Evolutionary conservation across 2,329 filamentous ascomycete species (phyloP).

Genomic region (Sclerotinia borealis): DNA sequence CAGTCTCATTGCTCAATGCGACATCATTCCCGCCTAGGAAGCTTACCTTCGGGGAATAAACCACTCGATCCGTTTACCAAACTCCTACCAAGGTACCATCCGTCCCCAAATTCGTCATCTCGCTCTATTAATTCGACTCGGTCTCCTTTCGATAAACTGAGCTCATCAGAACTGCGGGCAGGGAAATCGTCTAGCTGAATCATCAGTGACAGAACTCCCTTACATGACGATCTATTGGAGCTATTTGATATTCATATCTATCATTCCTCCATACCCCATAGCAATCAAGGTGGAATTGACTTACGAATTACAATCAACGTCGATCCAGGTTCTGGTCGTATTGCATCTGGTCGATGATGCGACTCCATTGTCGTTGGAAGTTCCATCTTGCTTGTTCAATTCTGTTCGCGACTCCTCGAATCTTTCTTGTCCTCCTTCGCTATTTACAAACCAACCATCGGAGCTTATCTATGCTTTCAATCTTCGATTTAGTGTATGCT

Average conservation of each 20-base stretch:
- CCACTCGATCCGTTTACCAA: conserved; percentile 67
- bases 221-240: neutral
- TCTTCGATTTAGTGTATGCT: neutral
- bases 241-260: neutral
- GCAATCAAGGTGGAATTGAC: conserved; percentile 41
- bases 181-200: conserved; percentile 71
- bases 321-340: conserved; percentile 55
- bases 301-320: conserved; percentile 67
- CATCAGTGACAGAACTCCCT: neutral
- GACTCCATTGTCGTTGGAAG: conserved; percentile 38
- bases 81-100: conserved; percentile 76
- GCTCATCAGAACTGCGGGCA: conserved; percentile 86
- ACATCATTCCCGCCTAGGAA: neutral
- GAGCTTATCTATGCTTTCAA: neutral
- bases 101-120: conserved; percentile 84
- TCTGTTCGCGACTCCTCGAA: neutral
- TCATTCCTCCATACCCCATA: neutral
- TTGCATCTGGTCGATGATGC: conserved; percentile 30
- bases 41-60: conserved; percentile 72
- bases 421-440: neutral
- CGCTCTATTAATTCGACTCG: conserved; percentile 77
- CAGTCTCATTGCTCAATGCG: conserved; percentile 12
- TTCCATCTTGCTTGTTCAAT: conserved; percentile 34
- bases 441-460: conserved; percentile 5
- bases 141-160: conserved; percentile 80